These are phyloP conservation scores for Acanthamoeba sp. DNA, from an alignment of 208 protist genomes.

Conservation along the genomic window DNA sequence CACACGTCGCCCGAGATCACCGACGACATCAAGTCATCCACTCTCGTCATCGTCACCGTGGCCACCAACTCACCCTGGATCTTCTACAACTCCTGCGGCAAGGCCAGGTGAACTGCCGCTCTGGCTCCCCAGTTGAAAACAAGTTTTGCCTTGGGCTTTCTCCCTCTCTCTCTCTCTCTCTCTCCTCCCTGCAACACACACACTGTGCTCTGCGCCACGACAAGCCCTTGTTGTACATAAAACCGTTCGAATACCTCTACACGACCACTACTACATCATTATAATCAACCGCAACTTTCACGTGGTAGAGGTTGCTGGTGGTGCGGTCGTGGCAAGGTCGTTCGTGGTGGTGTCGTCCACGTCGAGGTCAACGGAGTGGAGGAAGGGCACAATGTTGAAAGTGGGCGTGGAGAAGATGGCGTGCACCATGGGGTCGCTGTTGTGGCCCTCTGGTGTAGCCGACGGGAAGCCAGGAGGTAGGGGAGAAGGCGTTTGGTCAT, in stretches of 20 bases:
- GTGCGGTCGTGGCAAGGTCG: not conserved
- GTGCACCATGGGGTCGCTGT: not conserved
- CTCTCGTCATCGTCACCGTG: slow-evolving; percentile 49
- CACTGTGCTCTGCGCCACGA: too few species aligned
- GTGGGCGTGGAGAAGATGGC: slow-evolving; percentile 35
- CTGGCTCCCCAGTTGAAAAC: too few species aligned
- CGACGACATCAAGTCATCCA: slow-evolving; percentile 37
- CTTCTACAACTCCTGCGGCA: slow-evolving; percentile 54
- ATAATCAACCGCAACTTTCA: too few species aligned
- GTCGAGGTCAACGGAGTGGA: slow-evolving; percentile 10
- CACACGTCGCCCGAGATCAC: slow-evolving; percentile 22
- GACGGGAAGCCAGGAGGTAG: not conserved
- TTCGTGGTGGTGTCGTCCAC: not conserved
- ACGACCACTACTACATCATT: too few species aligned
- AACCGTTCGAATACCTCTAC: too few species aligned
- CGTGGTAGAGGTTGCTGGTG: not conserved
- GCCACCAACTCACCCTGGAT: slow-evolving; percentile 57
- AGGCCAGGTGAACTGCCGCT: not conserved
- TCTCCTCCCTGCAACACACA: too few species aligned
- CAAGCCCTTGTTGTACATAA: too few species aligned
- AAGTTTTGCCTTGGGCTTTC: not conserved
- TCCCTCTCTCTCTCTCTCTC: not conserved
- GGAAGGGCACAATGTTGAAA: slow-evolving; percentile 44
- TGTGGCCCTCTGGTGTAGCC: not conserved
- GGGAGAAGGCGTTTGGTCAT: not conserved